A percentile compares a stretch with the other conserved stretches of the same genome.
phyloP scores from a whole-genome alignment of 2,329 filamentous ascomycete species.

The Aspergillus ruber region DNA sequence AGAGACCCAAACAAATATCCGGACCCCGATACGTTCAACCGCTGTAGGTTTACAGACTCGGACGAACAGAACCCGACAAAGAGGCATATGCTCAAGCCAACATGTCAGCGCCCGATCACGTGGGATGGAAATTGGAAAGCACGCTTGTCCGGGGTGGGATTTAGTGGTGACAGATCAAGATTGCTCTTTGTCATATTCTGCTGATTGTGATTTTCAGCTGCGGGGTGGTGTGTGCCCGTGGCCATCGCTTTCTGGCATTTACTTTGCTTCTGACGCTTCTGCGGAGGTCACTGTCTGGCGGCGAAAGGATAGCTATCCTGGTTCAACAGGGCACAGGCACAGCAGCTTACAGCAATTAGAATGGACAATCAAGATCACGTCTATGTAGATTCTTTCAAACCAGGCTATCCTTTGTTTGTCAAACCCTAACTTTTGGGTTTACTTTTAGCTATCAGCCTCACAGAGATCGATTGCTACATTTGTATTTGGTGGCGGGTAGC shows the following conservation, averaged over 20 bases:
- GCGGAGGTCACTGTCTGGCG: neutral
- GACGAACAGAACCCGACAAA: neutral
- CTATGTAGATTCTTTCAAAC: too few species aligned
- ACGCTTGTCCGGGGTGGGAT: conserved; percentile 45
- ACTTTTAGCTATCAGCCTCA: too few species aligned
- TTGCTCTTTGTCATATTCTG: conserved; percentile 42
- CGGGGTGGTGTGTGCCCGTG: neutral
- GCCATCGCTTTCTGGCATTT: neutral
- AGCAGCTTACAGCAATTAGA: too few species aligned
- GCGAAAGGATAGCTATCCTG: neutral
- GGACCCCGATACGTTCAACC: conserved; percentile 4
- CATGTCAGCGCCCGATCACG: conserved; percentile 9
- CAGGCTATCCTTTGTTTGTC: too few species aligned
- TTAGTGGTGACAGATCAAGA: conserved; percentile 49
- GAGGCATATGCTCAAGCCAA: conserved; percentile 11
- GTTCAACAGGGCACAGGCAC: too few species aligned
- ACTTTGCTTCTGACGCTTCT: neutral
- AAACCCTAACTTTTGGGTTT: too few species aligned
- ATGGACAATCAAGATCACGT: too few species aligned
- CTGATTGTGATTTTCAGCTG: conserved; percentile 45
- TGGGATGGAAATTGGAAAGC: conserved; percentile 25
- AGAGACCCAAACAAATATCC: conserved; percentile 4
- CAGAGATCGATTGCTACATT: too few species aligned
- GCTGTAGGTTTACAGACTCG: conserved; percentile 7
- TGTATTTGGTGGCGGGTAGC: too few species aligned